Conservation (phyloP, 1,139 yeast genomes). For the Candida neerlandica region DNA sequence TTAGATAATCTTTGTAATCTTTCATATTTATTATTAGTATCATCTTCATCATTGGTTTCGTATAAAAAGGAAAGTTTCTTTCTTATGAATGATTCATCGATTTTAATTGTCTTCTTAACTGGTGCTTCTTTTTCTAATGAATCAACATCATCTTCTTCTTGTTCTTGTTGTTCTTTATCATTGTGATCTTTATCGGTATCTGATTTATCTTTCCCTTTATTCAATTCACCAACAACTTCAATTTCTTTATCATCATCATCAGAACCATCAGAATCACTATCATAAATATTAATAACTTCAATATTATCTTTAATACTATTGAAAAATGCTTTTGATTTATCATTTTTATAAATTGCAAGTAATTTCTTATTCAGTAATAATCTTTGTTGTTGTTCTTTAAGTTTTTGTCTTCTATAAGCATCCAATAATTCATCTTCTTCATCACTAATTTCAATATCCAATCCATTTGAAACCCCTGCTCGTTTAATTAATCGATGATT, state of each 20-base stretch:
- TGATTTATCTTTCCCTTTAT: conserved; percentile 19
- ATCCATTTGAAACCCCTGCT: conserved; percentile 44
- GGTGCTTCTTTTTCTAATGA: conserved; percentile 19
- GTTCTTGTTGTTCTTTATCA: too few species aligned
- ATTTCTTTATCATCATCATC: conserved; percentile 15
- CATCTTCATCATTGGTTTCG: conserved; percentile 34
- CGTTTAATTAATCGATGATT: conserved; percentile 79
- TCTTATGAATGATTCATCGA: conserved; percentile 62
- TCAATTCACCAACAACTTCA: conserved; percentile 6
- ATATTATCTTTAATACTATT: conserved; percentile 61
- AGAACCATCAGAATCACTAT: conserved; percentile 30
- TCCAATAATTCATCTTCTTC: conserved; percentile 66
- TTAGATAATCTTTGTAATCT: conserved; percentile 34
- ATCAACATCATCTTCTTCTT: conserved; percentile 23
- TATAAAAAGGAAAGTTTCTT: conserved; percentile 64
- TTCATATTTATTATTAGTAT: too few species aligned
- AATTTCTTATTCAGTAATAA: conserved; percentile 56
- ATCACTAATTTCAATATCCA: conserved; percentile 66
- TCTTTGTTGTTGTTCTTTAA: conserved; percentile 57
- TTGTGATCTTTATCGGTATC: conserved; percentile 26
- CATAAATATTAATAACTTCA: conserved; percentile 26
- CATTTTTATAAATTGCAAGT: conserved; percentile 47
- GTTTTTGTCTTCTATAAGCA: conserved; percentile 53
- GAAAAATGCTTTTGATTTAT: conserved; percentile 73
- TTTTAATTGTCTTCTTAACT: conserved; percentile 24